phyloP scores from a whole-genome alignment of 257 asterid genomes.

The Craterostigma plantagineum region DNA sequence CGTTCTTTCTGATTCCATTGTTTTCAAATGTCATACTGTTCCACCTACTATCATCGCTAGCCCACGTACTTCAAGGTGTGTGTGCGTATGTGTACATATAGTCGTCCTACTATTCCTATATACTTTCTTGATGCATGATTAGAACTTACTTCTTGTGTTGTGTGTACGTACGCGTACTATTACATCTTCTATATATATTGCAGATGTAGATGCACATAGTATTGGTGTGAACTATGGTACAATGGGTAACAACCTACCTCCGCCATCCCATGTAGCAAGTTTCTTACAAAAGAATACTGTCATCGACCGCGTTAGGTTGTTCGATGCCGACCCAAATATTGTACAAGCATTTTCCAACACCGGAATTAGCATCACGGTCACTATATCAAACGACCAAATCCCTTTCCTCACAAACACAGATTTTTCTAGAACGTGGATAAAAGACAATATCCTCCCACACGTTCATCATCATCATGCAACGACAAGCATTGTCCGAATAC shows the following conservation, averaged over 20 bases:
- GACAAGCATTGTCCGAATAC: conserved; percentile 36
- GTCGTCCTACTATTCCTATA: no score
- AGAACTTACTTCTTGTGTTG: not conserved
- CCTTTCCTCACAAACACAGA: conserved; percentile 20
- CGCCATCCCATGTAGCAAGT: conserved; percentile 36
- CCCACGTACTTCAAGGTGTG: no score
- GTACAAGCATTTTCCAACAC: conserved; percentile 44
- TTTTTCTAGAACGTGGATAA: conserved; percentile 38
- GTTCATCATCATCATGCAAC: no score
- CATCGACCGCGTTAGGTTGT: conserved; percentile 39
- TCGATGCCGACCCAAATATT: conserved; percentile 33
- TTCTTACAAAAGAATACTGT: conserved; percentile 33
- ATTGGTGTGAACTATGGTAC: conserved; percentile 25
- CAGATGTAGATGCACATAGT: conserved; percentile 23
- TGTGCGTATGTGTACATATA: no score
- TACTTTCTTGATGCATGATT: no score
- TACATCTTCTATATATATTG: not conserved
- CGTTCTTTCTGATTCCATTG: no score
- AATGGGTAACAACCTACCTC: conserved; percentile 34
- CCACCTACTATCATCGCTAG: no score
- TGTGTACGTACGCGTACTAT: not conserved
- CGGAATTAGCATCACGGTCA: conserved; percentile 30
- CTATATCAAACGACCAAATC: conserved; percentile 32
- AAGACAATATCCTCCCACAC: conserved; percentile 25
- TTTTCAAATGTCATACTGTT: no score